These are phyloP conservation scores for Penicillium sp. DNA, from an alignment of 2,329 filamentous ascomycete genomes.

Conservation along the genomic window DNA sequence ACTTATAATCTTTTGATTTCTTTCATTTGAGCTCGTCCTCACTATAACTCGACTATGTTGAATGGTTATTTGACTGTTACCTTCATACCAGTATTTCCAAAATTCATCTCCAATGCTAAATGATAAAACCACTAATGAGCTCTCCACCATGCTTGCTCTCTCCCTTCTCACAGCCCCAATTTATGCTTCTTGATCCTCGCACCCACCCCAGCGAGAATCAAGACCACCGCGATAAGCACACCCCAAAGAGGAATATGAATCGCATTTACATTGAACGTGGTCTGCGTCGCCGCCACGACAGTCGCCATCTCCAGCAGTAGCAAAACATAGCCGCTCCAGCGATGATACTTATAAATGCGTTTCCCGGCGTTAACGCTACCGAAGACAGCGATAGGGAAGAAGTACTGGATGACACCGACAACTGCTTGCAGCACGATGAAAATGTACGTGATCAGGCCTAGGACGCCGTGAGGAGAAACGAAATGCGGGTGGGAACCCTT, in stretches of 20 bases:
- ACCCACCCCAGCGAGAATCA: conserved; percentile 70
- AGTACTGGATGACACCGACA: conserved; percentile 82
- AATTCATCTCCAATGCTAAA: too few species aligned
- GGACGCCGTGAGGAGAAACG: conserved; percentile 73
- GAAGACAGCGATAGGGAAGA: conserved; percentile 64
- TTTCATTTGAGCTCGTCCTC: too few species aligned
- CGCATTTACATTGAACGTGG: conserved; percentile 67
- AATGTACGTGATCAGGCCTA: conserved; percentile 75
- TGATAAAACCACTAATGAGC: background rate
- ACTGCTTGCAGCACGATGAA: conserved; percentile 70
- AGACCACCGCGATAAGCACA: conserved; percentile 61
- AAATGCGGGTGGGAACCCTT: conserved; percentile 71
- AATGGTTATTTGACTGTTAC: too few species aligned
- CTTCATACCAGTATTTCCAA: too few species aligned
- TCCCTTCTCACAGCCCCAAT: conserved; percentile 53
- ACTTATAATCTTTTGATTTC: too few species aligned
- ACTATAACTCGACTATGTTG: too few species aligned
- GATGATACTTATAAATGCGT: conserved; percentile 85
- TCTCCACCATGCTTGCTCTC: background rate
- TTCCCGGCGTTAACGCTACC: conserved; percentile 78
- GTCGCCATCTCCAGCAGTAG: conserved; percentile 71
- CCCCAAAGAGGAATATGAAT: conserved; percentile 76
- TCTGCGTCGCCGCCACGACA: conserved; percentile 71
- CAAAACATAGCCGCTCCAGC: conserved; percentile 71
- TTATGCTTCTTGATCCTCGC: conserved; percentile 81